Evolutionary conservation across 2,329 filamentous ascomycete species (phyloP).

Genomic region (Fusarium fracticaudum): DNA sequence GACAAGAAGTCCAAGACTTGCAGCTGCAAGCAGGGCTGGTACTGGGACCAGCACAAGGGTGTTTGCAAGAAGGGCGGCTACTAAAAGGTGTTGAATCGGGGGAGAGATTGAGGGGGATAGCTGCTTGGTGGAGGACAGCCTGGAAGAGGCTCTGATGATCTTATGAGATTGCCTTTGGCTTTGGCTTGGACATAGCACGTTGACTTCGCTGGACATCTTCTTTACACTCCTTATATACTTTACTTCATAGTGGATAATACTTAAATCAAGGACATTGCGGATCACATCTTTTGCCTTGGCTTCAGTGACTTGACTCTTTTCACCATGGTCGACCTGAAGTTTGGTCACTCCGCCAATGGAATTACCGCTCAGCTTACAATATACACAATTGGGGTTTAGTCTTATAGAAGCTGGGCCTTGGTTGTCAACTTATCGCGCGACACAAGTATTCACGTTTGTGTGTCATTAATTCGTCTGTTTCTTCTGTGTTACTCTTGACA

Average conservation of each 20-base stretch:
- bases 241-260: constrained; percentile 29
- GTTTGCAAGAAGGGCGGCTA: constrained; percentile 30
- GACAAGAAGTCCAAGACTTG: constrained; percentile 28
- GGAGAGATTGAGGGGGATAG: background rate
- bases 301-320: background rate
- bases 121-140: background rate
- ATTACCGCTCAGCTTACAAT: accelerated
- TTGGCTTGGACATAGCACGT: constrained; percentile 2
- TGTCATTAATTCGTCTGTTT: accelerated
- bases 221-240: constrained; percentile 35
- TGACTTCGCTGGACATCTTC: constrained; percentile 17
- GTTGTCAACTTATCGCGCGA: accelerated
- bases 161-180: background rate
- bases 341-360: accelerated
- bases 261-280: constrained; percentile 25
- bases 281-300: background rate
- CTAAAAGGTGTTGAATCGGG: background rate
- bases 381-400: accelerated
- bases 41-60: constrained; percentile 17
- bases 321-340: background rate
- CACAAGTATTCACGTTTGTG: accelerated
- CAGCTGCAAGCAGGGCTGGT: constrained; percentile 24
- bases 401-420: accelerated
- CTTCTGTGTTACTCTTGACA: accelerated
- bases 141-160: background rate